Evolutionary conservation across 148 eudicot genomes (phyloP).

Genomic region (Euryodendron excelsum): DNA sequence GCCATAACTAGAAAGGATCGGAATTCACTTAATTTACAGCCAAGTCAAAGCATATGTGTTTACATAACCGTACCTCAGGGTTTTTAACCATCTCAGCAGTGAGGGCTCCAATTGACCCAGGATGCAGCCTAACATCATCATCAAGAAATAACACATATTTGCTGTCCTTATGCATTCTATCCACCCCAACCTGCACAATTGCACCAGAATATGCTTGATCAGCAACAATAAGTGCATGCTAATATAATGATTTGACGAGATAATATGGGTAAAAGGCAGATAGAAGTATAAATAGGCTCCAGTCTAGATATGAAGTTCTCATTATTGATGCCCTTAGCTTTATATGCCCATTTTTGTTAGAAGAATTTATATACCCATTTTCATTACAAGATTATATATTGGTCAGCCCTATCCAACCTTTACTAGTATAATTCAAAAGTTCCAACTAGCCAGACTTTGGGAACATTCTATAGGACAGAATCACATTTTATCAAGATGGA

Average conservation of each 20-base stretch:
- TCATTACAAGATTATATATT: background rate
- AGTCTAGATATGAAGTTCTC: background rate
- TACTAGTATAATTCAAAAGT: background rate
- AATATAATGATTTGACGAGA: background rate
- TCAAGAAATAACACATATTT: slow-evolving; percentile 93
- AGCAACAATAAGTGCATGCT: background rate
- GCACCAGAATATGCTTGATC: slow-evolving; percentile 7
- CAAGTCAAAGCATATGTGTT: background rate
- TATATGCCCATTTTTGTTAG: background rate
- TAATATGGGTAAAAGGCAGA: background rate
- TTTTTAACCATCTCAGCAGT: slow-evolving; percentile 91
- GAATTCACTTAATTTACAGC: background rate
- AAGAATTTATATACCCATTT: no score
- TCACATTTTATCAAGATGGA: background rate
- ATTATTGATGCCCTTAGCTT: background rate
- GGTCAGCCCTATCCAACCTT: background rate
- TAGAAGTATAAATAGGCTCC: background rate
- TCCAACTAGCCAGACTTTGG: background rate
- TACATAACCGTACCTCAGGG: slow-evolving; percentile 59
- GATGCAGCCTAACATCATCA: slow-evolving; percentile 97
- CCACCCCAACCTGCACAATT: slow-evolving; percentile 75
- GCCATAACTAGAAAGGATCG: no score
- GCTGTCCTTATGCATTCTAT: slow-evolving; percentile 90
- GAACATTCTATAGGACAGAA: background rate
- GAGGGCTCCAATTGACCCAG: slow-evolving; percentile 96